Evolutionary conservation across 2,329 filamentous ascomycete genomes (phyloP).

Genomic region (Diaporthe nobilis): DNA sequence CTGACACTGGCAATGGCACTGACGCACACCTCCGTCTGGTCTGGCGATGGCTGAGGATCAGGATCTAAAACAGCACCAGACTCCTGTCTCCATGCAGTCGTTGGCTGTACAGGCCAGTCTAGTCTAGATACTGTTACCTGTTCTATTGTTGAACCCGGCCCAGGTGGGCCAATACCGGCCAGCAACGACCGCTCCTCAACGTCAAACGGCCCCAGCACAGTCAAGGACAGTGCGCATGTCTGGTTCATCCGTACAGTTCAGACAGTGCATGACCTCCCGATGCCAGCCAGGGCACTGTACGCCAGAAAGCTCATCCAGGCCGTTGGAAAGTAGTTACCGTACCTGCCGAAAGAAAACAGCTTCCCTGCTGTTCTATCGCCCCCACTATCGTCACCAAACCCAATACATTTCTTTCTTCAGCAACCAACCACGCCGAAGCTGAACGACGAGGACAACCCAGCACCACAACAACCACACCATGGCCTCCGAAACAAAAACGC

Average conservation of each 20-base stretch:
- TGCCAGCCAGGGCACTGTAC: background rate
- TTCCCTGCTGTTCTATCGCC: background rate
- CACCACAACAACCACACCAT: constrained; percentile 57
- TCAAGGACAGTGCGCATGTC: constrained; percentile 14
- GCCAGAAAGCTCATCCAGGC: constrained; percentile 8
- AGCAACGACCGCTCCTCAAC: constrained; percentile 22
- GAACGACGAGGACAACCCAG: background rate
- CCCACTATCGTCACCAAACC: constrained; percentile 14
- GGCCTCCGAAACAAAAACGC: constrained; percentile 53
- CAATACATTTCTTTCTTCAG: background rate
- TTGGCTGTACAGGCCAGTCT: background rate
- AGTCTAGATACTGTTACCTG: constrained; percentile 20
- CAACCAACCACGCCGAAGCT: background rate
- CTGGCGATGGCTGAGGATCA: constrained; percentile 28
- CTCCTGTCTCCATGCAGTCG: constrained; percentile 29
- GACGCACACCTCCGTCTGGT: constrained; percentile 19
- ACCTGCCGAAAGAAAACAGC: constrained; percentile 6
- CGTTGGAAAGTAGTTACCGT: constrained; percentile 1
- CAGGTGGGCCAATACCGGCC: constrained; percentile 11
- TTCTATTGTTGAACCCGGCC: constrained; percentile 30
- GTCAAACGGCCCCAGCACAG: constrained; percentile 32
- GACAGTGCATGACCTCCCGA: background rate
- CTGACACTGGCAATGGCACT: background rate
- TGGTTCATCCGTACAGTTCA: fast-evolving
- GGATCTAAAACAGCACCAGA: constrained; percentile 30